Evolutionary conservation across 495 filamentous ascomycete genomes (phyloP).

Genomic region (Articulospora tetracladia): DNA sequence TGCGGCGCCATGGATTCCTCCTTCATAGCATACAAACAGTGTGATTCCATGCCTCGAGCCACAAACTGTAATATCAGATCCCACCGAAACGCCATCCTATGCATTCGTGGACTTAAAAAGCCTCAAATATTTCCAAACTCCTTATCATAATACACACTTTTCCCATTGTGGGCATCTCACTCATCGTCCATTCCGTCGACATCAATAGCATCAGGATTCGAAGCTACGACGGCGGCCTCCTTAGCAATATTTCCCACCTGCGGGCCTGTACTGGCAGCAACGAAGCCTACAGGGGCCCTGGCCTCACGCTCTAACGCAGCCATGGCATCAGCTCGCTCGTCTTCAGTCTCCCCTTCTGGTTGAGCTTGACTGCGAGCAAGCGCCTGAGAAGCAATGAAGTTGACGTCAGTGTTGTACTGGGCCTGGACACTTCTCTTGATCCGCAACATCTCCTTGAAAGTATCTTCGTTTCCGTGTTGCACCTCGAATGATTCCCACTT

Average conservation of each 20-base stretch:
- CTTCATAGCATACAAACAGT: neutral
- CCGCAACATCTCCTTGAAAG: constrained; percentile 97
- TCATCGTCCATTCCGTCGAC: constrained; percentile 53
- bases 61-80: constrained; percentile 4
- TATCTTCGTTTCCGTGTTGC: constrained; percentile 97
- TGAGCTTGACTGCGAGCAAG: constrained; percentile 72
- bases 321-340: constrained; percentile 74
- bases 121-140: neutral
- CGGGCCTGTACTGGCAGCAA: constrained; percentile 76
- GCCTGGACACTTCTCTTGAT: constrained; percentile 97
- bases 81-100: constrained; percentile 5
- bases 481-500: constrained; percentile 99
- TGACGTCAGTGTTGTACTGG: constrained; percentile 98
- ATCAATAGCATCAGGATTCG: constrained; percentile 88
- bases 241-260: constrained; percentile 63
- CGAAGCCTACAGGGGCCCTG: constrained; percentile 85
- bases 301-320: constrained; percentile 85
- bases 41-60: neutral
- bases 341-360: constrained; percentile 38
- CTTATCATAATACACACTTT: neutral
- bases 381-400: constrained; percentile 95
- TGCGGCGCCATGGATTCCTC: neutral
- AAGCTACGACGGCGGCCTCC: constrained; percentile 37
- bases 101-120: constrained; percentile 3
- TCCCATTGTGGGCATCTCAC: neutral